Evolutionary conservation across 2,329 filamentous ascomycete genomes (phyloP).

Genomic region (Arthrobotrys sphaeroides): DNA sequence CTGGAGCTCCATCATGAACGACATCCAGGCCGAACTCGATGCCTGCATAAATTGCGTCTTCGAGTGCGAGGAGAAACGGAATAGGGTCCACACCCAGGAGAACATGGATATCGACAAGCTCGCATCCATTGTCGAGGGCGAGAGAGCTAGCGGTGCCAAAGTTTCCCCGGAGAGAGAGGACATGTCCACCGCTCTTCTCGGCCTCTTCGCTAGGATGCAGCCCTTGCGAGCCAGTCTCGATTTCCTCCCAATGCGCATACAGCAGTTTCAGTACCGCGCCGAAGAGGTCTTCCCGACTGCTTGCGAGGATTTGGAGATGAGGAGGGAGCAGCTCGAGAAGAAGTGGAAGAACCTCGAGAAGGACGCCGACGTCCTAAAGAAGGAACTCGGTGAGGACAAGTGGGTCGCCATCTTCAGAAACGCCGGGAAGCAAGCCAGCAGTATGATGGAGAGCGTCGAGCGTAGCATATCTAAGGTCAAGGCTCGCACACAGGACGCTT

Average conservation of each 20-base stretch:
- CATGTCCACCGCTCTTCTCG: constrained; percentile 76
- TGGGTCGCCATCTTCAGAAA: constrained; percentile 97
- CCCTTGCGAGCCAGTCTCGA: constrained; percentile 90
- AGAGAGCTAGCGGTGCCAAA: constrained; percentile 59
- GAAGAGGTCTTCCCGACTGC: constrained; percentile 84
- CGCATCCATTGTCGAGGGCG: constrained; percentile 86
- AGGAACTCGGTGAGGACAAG: constrained; percentile 91
- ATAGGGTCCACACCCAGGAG: constrained; percentile 74
- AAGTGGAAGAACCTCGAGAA: constrained; percentile 87
- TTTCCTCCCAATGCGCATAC: constrained; percentile 92
- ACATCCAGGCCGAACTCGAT: constrained; percentile 89
- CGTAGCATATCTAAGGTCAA: constrained; percentile 83
- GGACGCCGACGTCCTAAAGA: constrained; percentile 86
- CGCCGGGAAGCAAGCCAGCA: constrained; percentile 78
- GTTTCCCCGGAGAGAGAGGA: constrained; percentile 67
- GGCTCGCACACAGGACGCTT: constrained; percentile 66
- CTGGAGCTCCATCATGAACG: constrained; percentile 91
- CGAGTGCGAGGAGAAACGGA: constrained; percentile 95
- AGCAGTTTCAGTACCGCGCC: constrained; percentile 82
- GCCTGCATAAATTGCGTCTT: constrained; percentile 74
- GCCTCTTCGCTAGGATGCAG: constrained; percentile 93
- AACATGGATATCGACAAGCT: constrained; percentile 82
- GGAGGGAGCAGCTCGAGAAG: constrained; percentile 78
- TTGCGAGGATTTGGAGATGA: constrained; percentile 84
- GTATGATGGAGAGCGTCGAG: constrained; percentile 96